A percentile compares a stretch with the other conserved stretches of the same genome.
Evolutionary conservation across 2,329 filamentous ascomycete genomes (phyloP).

Genomic region (Sporothrix globosa): DNA sequence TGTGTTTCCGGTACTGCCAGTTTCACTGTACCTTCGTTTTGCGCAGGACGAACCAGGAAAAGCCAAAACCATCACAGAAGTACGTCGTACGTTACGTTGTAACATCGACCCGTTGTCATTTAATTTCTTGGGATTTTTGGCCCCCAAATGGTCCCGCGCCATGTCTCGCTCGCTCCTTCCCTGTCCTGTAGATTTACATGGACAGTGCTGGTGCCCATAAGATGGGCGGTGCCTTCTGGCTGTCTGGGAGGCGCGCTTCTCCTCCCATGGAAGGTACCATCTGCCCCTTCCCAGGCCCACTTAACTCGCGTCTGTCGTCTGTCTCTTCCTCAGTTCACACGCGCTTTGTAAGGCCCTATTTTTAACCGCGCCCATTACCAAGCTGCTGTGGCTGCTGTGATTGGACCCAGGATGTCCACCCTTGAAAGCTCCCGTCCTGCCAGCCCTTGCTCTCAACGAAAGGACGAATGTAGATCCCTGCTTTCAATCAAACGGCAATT

Average conservation of each 20-base stretch:
- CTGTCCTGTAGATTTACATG: not conserved
- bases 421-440: too few relatives aligned
- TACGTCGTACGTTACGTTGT: too few relatives aligned
- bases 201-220: slow-evolving; percentile 15
- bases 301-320: slow-evolving; percentile 17
- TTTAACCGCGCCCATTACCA: slow-evolving; percentile 35
- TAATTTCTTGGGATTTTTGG: slow-evolving; percentile 9
- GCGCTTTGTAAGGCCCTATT: slow-evolving; percentile 37
- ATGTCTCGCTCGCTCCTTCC: slow-evolving; percentile 7
- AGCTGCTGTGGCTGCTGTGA: slow-evolving; percentile 24
- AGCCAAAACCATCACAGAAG: not conserved
- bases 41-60: not conserved
- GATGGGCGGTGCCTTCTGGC: not conserved
- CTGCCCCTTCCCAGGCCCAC: not conserved
- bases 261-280: slow-evolving; percentile 4
- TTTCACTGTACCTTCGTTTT: too few relatives aligned
- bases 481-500: not conserved
- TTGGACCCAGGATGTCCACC: slow-evolving; percentile 28
- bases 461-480: not conserved
- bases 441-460: too few relatives aligned
- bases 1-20: too few relatives aligned
- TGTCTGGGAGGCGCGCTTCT: slow-evolving; percentile 9
- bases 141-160: not conserved
- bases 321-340: slow-evolving; percentile 24
- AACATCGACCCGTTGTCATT: not conserved